Evolutionary conservation across 169 alveolate genomes (phyloP).

Genomic region (Plasmodium inui): DNA sequence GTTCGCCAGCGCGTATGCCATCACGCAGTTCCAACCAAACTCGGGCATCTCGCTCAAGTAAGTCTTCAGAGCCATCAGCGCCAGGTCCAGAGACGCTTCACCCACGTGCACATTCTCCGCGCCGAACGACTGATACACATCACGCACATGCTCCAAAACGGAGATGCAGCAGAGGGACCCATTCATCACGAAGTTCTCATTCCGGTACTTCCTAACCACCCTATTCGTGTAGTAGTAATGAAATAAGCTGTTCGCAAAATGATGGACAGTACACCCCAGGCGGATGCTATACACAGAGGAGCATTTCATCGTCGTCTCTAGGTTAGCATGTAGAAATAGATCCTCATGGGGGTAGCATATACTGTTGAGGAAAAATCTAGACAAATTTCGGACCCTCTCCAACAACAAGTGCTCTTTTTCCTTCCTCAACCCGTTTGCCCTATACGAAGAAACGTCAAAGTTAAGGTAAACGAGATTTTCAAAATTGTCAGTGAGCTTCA

Average conservation of each 20-base stretch:
- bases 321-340: neutral
- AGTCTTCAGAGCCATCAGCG: constrained; percentile 28
- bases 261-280: constrained; percentile 35
- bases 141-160: constrained; percentile 31
- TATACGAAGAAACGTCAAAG: neutral
- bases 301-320: neutral
- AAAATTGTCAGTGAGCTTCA: constrained; percentile 22
- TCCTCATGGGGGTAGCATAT: constrained; percentile 60
- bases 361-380: constrained; percentile 11
- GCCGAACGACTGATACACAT: neutral
- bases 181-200: constrained; percentile 16
- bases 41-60: neutral
- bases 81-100: constrained; percentile 2
- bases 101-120: neutral
- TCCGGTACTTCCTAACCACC: constrained; percentile 6
- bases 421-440: neutral
- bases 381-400: neutral
- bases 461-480: constrained; percentile 9
- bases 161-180: constrained; percentile 21
- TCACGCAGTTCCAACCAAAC: neutral
- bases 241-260: constrained; percentile 39
- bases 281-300: constrained; percentile 15
- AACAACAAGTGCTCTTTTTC: neutral
- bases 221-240: constrained; percentile 43
- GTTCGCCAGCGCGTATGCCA: constrained; percentile 29